phyloP scores from a whole-genome alignment of 495 filamentous ascomycete genomes.

The Cudoniella acicularis region DNA sequence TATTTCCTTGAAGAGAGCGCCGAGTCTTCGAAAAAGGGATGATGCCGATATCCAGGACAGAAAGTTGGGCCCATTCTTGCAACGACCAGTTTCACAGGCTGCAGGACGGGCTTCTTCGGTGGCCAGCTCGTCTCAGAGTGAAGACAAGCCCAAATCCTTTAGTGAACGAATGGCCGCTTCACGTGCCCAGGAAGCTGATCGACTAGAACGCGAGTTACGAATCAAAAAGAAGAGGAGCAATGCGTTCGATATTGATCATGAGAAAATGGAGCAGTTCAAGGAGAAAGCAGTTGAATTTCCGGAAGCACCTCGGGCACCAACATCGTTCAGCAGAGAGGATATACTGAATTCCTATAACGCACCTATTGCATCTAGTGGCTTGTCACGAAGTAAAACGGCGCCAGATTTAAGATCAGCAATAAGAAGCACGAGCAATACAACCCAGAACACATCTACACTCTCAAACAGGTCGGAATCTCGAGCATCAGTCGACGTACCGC shows the following conservation, averaged over 20 bases:
- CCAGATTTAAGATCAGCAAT: slow-evolving; percentile 37
- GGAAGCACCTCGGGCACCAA: slow-evolving; percentile 40
- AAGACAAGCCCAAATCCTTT: slow-evolving; percentile 63
- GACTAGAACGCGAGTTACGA: slow-evolving; percentile 49
- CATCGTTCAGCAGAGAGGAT: slow-evolving; percentile 60
- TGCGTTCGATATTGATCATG: slow-evolving; percentile 64
- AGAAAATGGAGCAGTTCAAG: slow-evolving; percentile 65
- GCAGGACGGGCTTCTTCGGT: slow-evolving; percentile 14
- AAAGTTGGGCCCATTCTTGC: slow-evolving; percentile 36
- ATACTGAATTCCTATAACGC: slow-evolving; percentile 47
- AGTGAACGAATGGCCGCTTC: slow-evolving; percentile 80
- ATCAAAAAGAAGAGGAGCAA: slow-evolving; percentile 59
- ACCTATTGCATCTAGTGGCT: slow-evolving; percentile 26
- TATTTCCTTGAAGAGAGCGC: slow-evolving; percentile 77
- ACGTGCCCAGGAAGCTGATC: slow-evolving; percentile 50
- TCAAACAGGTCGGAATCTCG: slow-evolving; percentile 13
- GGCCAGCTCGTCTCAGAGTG: slow-evolving; percentile 22
- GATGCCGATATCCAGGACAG: slow-evolving; percentile 20
- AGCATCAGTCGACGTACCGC: slow-evolving; percentile 10
- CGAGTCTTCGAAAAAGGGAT: slow-evolving; percentile 40
- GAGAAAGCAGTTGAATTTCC: slow-evolving; percentile 53
- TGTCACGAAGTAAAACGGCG: slow-evolving; percentile 50
- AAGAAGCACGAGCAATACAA: slow-evolving; percentile 9
- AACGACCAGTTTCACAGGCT: slow-evolving; percentile 37
- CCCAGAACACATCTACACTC: neutral